Percentiles rank a stretch among this genome's conserved stretches.
Conservation (phyloP, 225 moss, liverwort and hornwort species). For the Sphagnum tenellum region DNA sequence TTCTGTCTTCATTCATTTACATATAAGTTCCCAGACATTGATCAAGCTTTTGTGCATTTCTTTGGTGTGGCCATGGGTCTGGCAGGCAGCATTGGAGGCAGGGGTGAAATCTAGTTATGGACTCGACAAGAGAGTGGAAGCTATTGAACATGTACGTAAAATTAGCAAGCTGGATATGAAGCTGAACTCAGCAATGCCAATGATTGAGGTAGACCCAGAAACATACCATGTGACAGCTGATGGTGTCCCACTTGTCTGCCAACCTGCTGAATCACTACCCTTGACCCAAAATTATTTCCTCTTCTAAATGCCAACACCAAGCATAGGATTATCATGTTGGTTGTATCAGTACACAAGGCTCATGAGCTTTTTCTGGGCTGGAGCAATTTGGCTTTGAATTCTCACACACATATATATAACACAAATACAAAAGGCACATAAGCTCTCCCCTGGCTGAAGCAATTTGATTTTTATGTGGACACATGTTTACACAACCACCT, state of each 20-base stretch:
- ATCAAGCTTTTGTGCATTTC: background rate
- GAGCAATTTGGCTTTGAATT: too few relatives aligned
- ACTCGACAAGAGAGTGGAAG: conserved; percentile 64
- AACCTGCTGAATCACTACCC: conserved; percentile 57
- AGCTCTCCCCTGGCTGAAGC: too few relatives aligned
- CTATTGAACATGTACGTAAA: conserved; percentile 55
- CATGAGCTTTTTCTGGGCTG: too few relatives aligned
- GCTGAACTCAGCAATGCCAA: conserved; percentile 54
- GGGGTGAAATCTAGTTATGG: conserved; percentile 38
- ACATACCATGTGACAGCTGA: conserved; percentile 68
- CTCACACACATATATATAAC: too few relatives aligned
- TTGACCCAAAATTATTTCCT: conserved; percentile 73
- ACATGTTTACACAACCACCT: too few relatives aligned
- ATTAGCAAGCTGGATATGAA: conserved; percentile 82
- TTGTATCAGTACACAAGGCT: too few relatives aligned
- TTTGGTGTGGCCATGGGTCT: background rate
- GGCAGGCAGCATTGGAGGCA: conserved; percentile 49
- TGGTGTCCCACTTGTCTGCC: conserved; percentile 51
- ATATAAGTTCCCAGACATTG: background rate
- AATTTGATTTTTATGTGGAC: too few relatives aligned
- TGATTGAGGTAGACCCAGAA: conserved; percentile 73
- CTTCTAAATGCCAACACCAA: conserved; percentile 18
- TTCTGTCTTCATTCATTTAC: background rate
- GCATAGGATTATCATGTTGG: too few relatives aligned
- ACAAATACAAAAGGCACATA: too few relatives aligned